Conservation (phyloP, 352 stramenopile genomes). For the Phytophthora cactorum region DNA sequence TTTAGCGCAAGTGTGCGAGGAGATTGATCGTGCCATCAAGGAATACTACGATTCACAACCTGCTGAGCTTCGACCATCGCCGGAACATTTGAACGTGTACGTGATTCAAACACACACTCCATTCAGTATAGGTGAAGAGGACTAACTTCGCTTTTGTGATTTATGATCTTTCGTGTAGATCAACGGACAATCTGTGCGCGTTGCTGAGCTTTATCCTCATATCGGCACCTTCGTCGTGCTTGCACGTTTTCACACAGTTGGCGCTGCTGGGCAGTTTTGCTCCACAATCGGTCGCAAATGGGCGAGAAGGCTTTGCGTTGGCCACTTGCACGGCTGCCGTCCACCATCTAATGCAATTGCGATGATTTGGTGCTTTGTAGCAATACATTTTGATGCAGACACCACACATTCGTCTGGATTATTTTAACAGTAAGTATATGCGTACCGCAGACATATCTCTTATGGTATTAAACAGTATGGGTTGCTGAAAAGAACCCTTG, state of each 20-base stretch:
- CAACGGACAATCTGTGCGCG: conserved; percentile 51
- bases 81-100: conserved; percentile 50
- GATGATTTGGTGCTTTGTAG: too few species aligned
- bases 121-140: not conserved
- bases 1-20: conserved; percentile 51
- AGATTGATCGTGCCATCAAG: conserved; percentile 55
- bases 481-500: too few species aligned
- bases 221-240: conserved; percentile 46
- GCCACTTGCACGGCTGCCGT: conserved; percentile 56
- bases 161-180: conserved; percentile 24
- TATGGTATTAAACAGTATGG: too few species aligned
- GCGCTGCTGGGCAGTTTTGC: conserved; percentile 65
- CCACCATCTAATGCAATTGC: conserved; percentile 42
- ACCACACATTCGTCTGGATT: too few species aligned
- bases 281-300: conserved; percentile 31
- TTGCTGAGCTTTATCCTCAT: conserved; percentile 67
- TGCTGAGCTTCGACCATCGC: conserved; percentile 12
- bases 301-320: conserved; percentile 60
- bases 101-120: not conserved
- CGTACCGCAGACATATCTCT: too few species aligned
- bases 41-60: conserved; percentile 41
- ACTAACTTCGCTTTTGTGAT: not conserved
- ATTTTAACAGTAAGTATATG: too few species aligned
- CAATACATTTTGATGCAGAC: too few species aligned
- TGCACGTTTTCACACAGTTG: conserved; percentile 65